phyloP scores from a whole-genome alignment of 2,329 filamentous ascomycete species.

The Gnomoniopsis sp. region DNA sequence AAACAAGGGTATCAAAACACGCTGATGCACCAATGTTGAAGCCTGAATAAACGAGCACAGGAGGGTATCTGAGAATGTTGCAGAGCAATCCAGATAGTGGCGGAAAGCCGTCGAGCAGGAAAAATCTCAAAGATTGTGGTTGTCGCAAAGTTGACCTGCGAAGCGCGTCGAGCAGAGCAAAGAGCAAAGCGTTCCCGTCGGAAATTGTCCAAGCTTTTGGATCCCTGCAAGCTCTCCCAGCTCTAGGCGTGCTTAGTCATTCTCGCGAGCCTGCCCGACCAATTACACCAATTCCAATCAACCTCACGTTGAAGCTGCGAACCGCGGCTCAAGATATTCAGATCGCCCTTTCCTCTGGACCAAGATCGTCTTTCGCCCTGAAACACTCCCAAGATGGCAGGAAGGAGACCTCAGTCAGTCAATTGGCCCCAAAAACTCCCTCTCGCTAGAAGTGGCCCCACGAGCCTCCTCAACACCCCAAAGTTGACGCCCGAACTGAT shows the following conservation, averaged over 20 bases:
- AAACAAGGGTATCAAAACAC: slow-evolving; percentile 16
- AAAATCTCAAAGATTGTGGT: not conserved
- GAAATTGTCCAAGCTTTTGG: not conserved
- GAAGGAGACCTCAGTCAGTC: slow-evolving; percentile 56
- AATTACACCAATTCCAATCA: slow-evolving; percentile 20
- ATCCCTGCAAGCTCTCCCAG: not conserved
- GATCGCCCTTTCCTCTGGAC: slow-evolving; percentile 19
- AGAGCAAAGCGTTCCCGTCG: not conserved
- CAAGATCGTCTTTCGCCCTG: slow-evolving; percentile 23
- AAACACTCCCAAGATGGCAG: slow-evolving; percentile 52
- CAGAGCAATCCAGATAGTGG: not conserved
- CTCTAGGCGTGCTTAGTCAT: not conserved
- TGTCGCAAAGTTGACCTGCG: not conserved
- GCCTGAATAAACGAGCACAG: not conserved
- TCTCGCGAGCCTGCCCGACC: not conserved
- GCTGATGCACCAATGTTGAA: not conserved
- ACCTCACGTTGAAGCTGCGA: not conserved
- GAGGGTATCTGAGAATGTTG: not conserved
- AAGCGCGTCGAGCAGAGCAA: not conserved
- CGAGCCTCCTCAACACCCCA: not conserved
- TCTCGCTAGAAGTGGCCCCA: not conserved
- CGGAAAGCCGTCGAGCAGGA: not conserved
- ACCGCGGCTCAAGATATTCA: slow-evolving; percentile 1
- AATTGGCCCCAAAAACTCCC: slow-evolving; percentile 7
- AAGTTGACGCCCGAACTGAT: not conserved